These are phyloP conservation scores for Gnetum montanum DNA, from an alignment of 75 land plant species.

Conservation along the genomic window DNA sequence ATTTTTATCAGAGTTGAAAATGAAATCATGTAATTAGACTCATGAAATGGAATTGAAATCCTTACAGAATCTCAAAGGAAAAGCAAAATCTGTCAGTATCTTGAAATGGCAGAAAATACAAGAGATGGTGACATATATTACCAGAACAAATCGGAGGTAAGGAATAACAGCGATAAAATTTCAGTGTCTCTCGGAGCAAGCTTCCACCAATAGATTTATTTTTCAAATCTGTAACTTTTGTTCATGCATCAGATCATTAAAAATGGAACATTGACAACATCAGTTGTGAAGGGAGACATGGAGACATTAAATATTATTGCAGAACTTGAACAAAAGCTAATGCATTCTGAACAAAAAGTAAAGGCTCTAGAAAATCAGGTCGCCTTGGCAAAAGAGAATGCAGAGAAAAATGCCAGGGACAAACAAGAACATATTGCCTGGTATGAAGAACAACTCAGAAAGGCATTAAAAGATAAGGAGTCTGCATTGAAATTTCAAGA, in stretches of 20 bases:
- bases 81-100: no score
- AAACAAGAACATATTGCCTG: constrained; percentile 2
- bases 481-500: constrained; percentile 27
- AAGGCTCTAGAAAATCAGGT: background rate
- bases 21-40: no score
- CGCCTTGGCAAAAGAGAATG: background rate
- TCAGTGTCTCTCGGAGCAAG: background rate
- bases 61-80: no score
- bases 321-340: background rate
- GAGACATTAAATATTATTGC: background rate
- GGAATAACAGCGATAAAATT: background rate
- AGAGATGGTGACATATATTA: background rate
- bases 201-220: background rate
- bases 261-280: background rate
- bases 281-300: background rate
- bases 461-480: background rate
- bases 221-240: no score
- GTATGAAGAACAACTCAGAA: background rate
- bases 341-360: background rate
- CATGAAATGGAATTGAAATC: no score
- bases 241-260: constrained; percentile 4
- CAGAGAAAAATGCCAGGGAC: background rate
- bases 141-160: background rate
- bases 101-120: no score
- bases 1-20: no score